Conservation (phyloP, 192 early-diverging fungal genomes). For the Umbelopsis sp. region DNA sequence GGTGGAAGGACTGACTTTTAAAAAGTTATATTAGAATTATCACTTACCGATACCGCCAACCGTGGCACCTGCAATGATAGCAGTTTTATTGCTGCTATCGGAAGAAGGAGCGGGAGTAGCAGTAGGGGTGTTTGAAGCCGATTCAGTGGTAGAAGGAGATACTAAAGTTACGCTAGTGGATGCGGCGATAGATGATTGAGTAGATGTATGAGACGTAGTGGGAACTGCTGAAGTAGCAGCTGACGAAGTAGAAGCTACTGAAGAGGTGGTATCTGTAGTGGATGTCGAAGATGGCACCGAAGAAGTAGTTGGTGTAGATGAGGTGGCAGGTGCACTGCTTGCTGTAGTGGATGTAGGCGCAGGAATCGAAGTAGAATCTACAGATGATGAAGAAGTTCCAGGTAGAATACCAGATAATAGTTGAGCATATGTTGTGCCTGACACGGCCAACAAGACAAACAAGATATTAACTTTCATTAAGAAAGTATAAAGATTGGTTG, state of each 20-base stretch:
- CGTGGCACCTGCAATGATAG: slow-evolving; percentile 29
- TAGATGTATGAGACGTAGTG: background rate
- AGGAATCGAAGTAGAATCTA: background rate
- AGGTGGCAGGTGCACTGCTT: background rate
- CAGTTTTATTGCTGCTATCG: slow-evolving; percentile 3
- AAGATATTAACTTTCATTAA: slow-evolving; percentile 16
- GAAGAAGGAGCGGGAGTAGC: background rate
- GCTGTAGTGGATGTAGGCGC: slow-evolving; percentile 1
- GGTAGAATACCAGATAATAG: too few species aligned
- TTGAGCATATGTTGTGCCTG: background rate
- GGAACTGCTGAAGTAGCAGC: slow-evolving; percentile 2
- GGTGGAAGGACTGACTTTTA: background rate
- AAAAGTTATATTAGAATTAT: slow-evolving; percentile 9
- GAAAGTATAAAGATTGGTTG: background rate
- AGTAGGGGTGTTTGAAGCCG: background rate
- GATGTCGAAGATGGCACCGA: slow-evolving; percentile 7
- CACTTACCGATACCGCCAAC: slow-evolving; percentile 38
- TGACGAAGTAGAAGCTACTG: slow-evolving; percentile 9
- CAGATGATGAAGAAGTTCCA: too few species aligned
- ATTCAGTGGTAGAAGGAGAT: background rate
- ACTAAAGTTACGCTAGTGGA: background rate
- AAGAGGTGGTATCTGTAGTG: background rate
- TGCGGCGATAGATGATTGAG: background rate
- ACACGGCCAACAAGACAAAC: background rate
- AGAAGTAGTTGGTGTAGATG: background rate